Conservation (phyloP, 768 basidiomycete genomes). For the Calocybe indica region DNA sequence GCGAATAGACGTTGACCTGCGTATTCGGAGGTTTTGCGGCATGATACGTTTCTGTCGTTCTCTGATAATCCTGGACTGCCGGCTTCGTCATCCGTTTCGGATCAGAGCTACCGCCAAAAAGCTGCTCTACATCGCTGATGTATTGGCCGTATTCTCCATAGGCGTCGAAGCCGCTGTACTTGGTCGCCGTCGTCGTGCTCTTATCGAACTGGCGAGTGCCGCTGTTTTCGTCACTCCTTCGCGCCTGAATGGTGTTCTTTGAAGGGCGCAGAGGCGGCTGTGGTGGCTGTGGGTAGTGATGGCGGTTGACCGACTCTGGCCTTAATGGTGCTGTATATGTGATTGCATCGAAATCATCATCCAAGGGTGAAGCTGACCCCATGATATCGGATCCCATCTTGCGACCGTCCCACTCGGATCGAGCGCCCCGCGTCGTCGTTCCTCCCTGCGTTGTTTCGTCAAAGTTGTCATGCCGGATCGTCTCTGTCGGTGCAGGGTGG, state of each 20-base stretch:
- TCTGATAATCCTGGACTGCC: conserved; percentile 4
- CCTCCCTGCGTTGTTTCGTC: conserved; percentile 26
- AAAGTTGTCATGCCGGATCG: conserved; percentile 34
- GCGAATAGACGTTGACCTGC: not conserved
- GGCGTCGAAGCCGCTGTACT: conserved; percentile 12
- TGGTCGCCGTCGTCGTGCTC: too few species aligned
- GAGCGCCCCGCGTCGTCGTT: conserved; percentile 19
- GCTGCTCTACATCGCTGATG: conserved; percentile 24
- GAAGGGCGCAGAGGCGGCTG: too few species aligned
- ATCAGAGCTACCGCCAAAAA: conserved; percentile 18
- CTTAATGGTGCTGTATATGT: conserved; percentile 3
- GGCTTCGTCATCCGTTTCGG: conserved; percentile 15
- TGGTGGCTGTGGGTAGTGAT: too few species aligned
- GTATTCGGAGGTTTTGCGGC: conserved; percentile 3
- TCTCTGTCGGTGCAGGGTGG: conserved; percentile 30
- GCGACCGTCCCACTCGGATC: conserved; percentile 15
- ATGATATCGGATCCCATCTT: conserved; percentile 6
- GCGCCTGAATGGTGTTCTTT: too few species aligned
- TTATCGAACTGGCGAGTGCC: too few species aligned
- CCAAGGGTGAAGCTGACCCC: conserved; percentile 22
- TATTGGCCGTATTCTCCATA: conserved; percentile 29
- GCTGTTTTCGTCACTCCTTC: too few species aligned
- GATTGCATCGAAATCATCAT: conserved; percentile 34
- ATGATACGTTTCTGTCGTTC: conserved; percentile 3
- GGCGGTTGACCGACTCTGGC: conserved; percentile 12